A percentile compares a stretch with the other conserved stretches of the same genome.
These are phyloP conservation scores for Pseudogymnoascus verrucosus DNA, from an alignment of 2,329 filamentous ascomycete genomes.

Conservation along the genomic window DNA sequence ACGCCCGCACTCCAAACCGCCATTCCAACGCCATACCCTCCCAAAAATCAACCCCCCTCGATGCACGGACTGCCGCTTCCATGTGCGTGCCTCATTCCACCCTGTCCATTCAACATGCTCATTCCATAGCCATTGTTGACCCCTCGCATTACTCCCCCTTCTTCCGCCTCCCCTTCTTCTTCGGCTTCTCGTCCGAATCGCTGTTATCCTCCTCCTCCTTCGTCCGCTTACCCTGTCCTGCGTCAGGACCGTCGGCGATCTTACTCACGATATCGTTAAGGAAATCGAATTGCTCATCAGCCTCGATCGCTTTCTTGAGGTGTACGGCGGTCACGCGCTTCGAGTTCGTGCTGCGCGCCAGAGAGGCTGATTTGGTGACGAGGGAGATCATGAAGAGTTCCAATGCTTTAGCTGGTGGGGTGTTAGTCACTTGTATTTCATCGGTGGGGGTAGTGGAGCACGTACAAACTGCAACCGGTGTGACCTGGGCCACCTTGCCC, in stretches of 20 bases:
- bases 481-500: conserved; percentile 95
- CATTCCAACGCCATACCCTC: background rate
- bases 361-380: conserved; percentile 77
- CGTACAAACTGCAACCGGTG: conserved; percentile 80
- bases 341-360: conserved; percentile 73
- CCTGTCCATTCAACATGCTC: background rate
- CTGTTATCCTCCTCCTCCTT: conserved; percentile 19
- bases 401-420: conserved; percentile 61
- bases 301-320: conserved; percentile 82
- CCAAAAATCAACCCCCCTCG: background rate
- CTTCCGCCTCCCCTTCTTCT: conserved; percentile 23
- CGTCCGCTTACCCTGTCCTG: conserved; percentile 22
- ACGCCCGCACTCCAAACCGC: background rate
- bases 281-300: conserved; percentile 91
- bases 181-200: conserved; percentile 22
- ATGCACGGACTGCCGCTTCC: background rate
- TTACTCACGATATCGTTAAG: conserved; percentile 83
- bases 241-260: conserved; percentile 50
- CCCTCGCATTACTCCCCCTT: conserved; percentile 12
- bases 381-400: conserved; percentile 97
- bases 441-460: conserved; percentile 16
- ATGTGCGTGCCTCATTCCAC: background rate
- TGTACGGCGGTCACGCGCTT: conserved; percentile 87
- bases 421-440: conserved; percentile 7
- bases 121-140: background rate